Evolutionary conservation across 164 flowering plant genomes (phyloP), one percentile per base, ranked within the genome.

Genomic region (Tetrastigma voinierianum): DNA sequence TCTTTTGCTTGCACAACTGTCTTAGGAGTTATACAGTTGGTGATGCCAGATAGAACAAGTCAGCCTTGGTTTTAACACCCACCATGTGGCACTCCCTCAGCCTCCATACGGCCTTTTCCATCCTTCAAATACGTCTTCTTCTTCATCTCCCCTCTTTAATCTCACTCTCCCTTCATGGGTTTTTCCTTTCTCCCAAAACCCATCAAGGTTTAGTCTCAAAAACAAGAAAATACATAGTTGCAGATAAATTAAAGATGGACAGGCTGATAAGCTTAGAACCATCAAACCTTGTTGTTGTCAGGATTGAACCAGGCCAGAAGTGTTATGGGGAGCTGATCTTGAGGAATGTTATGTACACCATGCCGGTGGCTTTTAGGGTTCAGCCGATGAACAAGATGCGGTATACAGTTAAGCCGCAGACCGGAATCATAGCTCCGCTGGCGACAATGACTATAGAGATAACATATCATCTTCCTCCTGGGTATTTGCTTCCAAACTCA

Each of bases 261-360:
- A 78, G 91, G 68, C 82, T 90, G 12, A 79, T 90, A 47, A 77
- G 82, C 69, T 73, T 87, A 66, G 96, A 90, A 73, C 96, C 91
- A 32, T 87, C 96, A 9, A 90, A 81, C 65, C 48, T 70, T 15
- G 90, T 90, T 0, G 70, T 84, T 0, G 71, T 90, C 23, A 65
- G 90, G 25, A 65, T 90, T 13, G 93, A 87, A 57, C 82, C 82
- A 3, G 87, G 84, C 1, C 83, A 82, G 57, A 78, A 70, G 49
- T 87, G 91, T 55, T 73, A 13, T 24, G 96, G 96, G 9, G 74
- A 71, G 72, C 75, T 90, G 51, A 86, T 84, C 13, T 68, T 90
- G 9, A 83, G 87, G 4, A 90, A 87, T 57, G 96, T 90, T 13
- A 90, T 90, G 96, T 78, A 83, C 82, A 90, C 93, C n/a, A 90